Percentiles rank a stretch among this genome's conserved stretches.
These are phyloP conservation scores for Pyrus communis DNA, from an alignment of 306 rosid genomes.

Conservation along the genomic window DNA sequence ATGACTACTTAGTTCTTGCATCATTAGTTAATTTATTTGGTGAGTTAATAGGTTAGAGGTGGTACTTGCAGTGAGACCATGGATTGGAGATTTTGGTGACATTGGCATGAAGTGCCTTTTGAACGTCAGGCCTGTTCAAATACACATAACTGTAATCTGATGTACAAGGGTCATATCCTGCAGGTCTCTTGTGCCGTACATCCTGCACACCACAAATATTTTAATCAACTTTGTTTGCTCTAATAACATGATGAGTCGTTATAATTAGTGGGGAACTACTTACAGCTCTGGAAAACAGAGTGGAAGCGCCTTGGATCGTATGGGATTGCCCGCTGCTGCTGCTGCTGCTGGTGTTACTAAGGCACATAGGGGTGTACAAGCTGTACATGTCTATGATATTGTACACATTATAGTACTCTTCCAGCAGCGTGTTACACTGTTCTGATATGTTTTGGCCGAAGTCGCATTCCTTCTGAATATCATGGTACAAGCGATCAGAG, in stretches of 20 bases:
- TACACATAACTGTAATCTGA: slow-evolving; percentile 24
- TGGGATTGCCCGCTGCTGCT: not conserved
- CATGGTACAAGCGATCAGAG: slow-evolving; percentile 28
- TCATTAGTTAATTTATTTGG: not conserved
- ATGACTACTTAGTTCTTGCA: not conserved
- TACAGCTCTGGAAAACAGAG: slow-evolving; percentile 21
- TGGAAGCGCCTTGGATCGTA: slow-evolving; percentile 6
- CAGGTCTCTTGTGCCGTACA: slow-evolving; percentile 24
- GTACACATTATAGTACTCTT: slow-evolving; percentile 21
- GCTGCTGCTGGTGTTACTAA: not conserved
- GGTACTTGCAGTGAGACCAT: slow-evolving; percentile 29
- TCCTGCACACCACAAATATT: slow-evolving; percentile 4
- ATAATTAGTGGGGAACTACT: slow-evolving; percentile 10
- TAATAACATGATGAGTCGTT: not conserved
- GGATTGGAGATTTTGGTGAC: slow-evolving; percentile 38
- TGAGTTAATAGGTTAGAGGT: not conserved
- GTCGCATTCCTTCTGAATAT: slow-evolving; percentile 28
- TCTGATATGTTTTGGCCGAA: slow-evolving; percentile 12
- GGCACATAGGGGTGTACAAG: slow-evolving; percentile 28
- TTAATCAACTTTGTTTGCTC: not conserved
- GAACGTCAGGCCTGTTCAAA: slow-evolving; percentile 40
- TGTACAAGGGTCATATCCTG: slow-evolving; percentile 47
- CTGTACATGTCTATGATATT: slow-evolving; percentile 39
- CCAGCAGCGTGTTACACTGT: not conserved
- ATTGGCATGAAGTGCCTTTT: slow-evolving; percentile 47